Evolutionary conservation across 306 rosid species (phyloP), one percentile per base, ranked within the genome.

Genomic region (Amphicarpaea edgeworthii): DNA sequence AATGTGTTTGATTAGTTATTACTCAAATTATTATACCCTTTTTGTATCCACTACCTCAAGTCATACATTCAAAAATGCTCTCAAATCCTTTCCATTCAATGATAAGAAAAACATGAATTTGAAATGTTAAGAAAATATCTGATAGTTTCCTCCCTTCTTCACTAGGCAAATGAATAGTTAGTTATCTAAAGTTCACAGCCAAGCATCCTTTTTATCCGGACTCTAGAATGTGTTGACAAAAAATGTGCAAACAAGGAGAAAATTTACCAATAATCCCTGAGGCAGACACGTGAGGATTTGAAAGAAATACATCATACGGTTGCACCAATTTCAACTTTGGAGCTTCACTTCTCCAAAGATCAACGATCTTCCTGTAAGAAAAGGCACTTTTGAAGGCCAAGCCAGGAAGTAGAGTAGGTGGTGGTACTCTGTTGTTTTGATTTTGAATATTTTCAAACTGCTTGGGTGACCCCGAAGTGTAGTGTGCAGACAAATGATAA

Each of bases 291-390:
- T 72, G 91, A 47, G 97, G 89, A 74, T 83, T 86, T 40, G 96
- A 90, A 76, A 92, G 96, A 77, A 95, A 92, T 1, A 88, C 23
- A 81, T 95, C 99, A 86, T 78, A 86, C 2, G 93, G 97, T 81
- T 86, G 93, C 45, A 84, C 93, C 85, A 77, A 73, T 83, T 79
- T 90, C 86, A 87, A 61, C 85, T 87, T 90, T 68, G 60, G 81
- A 77, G 87, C 84, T 8, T 80, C 85, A 77, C 97, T 90, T 81
- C 85, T 87, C 99, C 99, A 92, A 15, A 95, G 77, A 51, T 89
- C 89, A 12, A 85, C 5, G 65, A 50, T 88, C 83, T 83, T 89
- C 88, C 81, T 84, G 74, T 76, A 88, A 70, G 97, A 85, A 77
- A 86, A 73, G 3, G 93, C 93, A 77, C 86, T 86, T 83, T 88